These are phyloP conservation scores for Cerrena zonata DNA, from an alignment of 1,284 basidiomycete genomes.

Conservation along the genomic window DNA sequence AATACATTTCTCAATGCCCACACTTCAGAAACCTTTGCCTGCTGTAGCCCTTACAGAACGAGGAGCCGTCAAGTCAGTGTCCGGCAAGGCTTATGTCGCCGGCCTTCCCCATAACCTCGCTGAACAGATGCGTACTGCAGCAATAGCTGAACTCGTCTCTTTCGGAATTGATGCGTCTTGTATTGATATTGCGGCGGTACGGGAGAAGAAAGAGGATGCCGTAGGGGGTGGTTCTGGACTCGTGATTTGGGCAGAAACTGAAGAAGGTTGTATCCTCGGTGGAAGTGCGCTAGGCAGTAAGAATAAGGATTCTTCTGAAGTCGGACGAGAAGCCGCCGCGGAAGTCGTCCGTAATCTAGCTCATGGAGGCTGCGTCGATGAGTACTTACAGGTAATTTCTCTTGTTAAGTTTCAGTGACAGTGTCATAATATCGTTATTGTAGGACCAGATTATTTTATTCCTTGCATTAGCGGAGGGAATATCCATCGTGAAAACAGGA, in stretches of 20 bases:
- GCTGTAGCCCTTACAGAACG: conserved; percentile 46
- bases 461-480: conserved; percentile 62
- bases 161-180: conserved; percentile 23
- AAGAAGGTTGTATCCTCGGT: conserved; percentile 55
- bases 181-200: conserved; percentile 31
- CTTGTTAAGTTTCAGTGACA: not conserved
- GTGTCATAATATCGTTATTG: not conserved
- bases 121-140: conserved; percentile 48
- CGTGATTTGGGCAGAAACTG: conserved; percentile 65
- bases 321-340: conserved; percentile 54
- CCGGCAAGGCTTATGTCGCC: conserved; percentile 57
- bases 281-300: conserved; percentile 58
- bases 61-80: conserved; percentile 44
- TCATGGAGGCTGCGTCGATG: conserved; percentile 64
- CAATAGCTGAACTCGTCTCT: conserved; percentile 33
- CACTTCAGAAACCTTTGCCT: conserved; percentile 37
- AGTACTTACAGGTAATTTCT: conserved; percentile 44
- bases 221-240: conserved; percentile 62
- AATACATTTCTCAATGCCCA: conserved; percentile 40
- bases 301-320: conserved; percentile 34
- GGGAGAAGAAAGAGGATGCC: conserved; percentile 44
- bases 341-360: conserved; percentile 50
- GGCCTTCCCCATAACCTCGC: conserved; percentile 51
- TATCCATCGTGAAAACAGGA: conserved; percentile 48
- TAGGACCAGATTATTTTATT: conserved; percentile 74